Evolutionary conservation across 768 basidiomycete species (phyloP), one percentile per base, ranked within the genome.

Genomic region (Xerocomellus dryophilus): DNA sequence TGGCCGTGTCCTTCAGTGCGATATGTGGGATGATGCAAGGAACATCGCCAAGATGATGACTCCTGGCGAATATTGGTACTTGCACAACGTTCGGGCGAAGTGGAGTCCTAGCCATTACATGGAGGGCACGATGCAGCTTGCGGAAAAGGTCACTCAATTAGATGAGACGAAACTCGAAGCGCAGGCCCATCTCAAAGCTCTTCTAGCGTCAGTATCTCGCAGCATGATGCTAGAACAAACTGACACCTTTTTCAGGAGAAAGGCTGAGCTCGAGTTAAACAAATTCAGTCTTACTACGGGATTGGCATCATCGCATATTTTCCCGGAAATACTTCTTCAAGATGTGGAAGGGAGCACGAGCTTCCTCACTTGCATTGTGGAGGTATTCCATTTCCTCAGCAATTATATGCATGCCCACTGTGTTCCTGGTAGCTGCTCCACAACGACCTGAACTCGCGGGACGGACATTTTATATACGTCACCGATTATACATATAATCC

Each of bases 401-500:
- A 18, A n/a, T 47, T 21, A 6, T n/a, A 20, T 29, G 27, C 17
- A 23, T 47, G 11, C 45, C 41, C 20, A 56, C 36, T 21, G 14
- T 36, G 21, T 49, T 40, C 29, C 25, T 31, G 48, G 14, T 51
- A 86, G 85, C 65, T 85, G 32, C 67, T 87, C 4, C 74, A 77
- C 54, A 55, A 73, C 18, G 68, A 70, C 12, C 57, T 66, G 18
- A 69, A 73, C 41, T 60, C 71, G 17, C 59, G 65, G 29, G 65
- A 71, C 25, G 63, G 65, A 23, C 67, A 75, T 5, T 74, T 70
- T 45, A 66, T 87, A 36, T 83, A 79, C 56, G 79, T 84, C 31
- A 87, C 85, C 8, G 87, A 89, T 65, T 88, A 86, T 61, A 85
- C 85, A 2, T 63, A 70, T 4, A 77, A 84, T 49, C 59, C 74